These are phyloP conservation scores for Hortiboletus campestris DNA, from an alignment of 768 basidiomycete genomes.

Conservation along the genomic window DNA sequence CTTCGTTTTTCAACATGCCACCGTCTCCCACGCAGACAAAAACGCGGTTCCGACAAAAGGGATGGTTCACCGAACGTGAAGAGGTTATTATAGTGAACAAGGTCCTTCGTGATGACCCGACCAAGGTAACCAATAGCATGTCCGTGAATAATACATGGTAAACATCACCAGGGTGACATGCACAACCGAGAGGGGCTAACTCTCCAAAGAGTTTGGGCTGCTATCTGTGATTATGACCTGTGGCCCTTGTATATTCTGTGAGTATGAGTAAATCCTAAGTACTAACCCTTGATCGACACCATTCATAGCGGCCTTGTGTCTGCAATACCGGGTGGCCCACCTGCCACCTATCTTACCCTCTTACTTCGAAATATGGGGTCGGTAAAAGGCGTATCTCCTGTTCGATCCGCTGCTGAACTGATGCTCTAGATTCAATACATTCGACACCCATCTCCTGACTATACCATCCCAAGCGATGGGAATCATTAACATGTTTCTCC, in stretches of 20 bases:
- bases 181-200: constrained; percentile 65
- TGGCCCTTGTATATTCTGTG: constrained; percentile 64
- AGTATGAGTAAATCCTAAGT: neutral
- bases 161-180: constrained; percentile 43
- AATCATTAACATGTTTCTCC: constrained; percentile 50
- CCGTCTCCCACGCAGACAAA: constrained; percentile 60
- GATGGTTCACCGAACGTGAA: constrained; percentile 64
- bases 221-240: constrained; percentile 59
- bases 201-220: constrained; percentile 47
- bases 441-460: constrained; percentile 56
- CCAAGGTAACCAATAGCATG: constrained; percentile 37
- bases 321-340: constrained; percentile 47
- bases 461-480: constrained; percentile 54
- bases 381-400: neutral
- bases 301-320: constrained; percentile 48
- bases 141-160: neutral
- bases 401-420: neutral
- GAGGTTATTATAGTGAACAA: constrained; percentile 60
- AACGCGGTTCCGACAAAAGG: constrained; percentile 52
- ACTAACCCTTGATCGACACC: neutral
- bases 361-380: constrained; percentile 54
- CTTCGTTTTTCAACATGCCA: constrained; percentile 59
- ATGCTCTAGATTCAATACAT: constrained; percentile 50
- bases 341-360: constrained; percentile 56
- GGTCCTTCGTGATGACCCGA: constrained; percentile 47